Conservation (phyloP, 1,284 basidiomycete genomes). For the Xerocomus nothofagi region DNA sequence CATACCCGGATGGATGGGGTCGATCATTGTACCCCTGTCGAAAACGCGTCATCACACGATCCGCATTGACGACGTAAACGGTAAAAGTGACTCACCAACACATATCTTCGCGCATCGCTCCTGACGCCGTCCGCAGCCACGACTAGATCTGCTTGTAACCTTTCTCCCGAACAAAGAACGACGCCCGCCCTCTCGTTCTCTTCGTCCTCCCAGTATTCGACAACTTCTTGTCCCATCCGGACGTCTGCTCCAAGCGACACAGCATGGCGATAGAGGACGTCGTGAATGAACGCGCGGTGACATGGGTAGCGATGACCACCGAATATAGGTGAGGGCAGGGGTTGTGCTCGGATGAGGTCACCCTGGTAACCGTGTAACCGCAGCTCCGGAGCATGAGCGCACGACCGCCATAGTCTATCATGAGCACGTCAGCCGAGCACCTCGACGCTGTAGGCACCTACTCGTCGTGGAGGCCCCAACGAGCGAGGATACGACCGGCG, state of each 20-base stretch:
- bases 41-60: background rate
- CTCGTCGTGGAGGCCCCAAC: constrained; percentile 30
- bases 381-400: constrained; percentile 19
- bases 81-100: constrained; percentile 22
- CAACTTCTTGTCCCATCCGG: constrained; percentile 27
- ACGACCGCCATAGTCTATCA: constrained; percentile 25
- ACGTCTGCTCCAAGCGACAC: constrained; percentile 27
- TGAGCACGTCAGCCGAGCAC: background rate
- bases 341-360: constrained; percentile 24
- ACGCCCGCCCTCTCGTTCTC: constrained; percentile 19
- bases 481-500: constrained; percentile 21
- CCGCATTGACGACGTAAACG: background rate
- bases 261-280: constrained; percentile 27
- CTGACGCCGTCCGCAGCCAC: constrained; percentile 34
- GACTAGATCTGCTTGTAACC: constrained; percentile 30
- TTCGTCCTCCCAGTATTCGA: constrained; percentile 30
- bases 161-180: constrained; percentile 21
- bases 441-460: background rate
- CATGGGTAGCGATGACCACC: constrained; percentile 28
- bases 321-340: constrained; percentile 17
- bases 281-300: constrained; percentile 28
- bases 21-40: constrained; percentile 31
- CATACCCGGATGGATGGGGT: constrained; percentile 33
- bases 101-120: constrained; percentile 26
- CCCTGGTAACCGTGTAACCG: constrained; percentile 24